Percentiles rank a stretch among this genome's conserved stretches.
Evolutionary conservation across 345 rosid genomes (phyloP).

Genomic region (Pugionium cornutum): DNA sequence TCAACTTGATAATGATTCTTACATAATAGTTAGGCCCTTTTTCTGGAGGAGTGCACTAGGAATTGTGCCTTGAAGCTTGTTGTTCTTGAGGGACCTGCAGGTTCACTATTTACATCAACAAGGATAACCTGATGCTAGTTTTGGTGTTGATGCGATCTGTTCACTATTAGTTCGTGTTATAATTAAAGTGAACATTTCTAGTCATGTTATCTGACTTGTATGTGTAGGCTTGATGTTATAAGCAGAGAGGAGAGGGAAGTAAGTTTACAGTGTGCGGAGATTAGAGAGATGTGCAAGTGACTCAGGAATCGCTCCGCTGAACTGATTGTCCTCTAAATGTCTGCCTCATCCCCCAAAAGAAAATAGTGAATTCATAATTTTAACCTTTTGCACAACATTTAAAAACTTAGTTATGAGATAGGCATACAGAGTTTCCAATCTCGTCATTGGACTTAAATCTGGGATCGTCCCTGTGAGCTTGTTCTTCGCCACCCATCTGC

Average conservation of each 20-base stretch:
- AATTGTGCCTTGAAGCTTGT: conserved; percentile 59
- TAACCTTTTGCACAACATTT: conserved; percentile 16
- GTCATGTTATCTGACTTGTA: conserved; percentile 20
- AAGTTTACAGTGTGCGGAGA: conserved; percentile 62
- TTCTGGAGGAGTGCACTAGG: conserved; percentile 48
- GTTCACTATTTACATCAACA: conserved; percentile 20
- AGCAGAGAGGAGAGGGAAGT: conserved; percentile 5
- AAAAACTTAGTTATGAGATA: conserved; percentile 21
- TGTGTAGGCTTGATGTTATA: neutral
- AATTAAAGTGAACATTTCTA: conserved; percentile 1
- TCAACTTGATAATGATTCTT: conserved; percentile 35
- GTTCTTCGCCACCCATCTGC: conserved; percentile 78
- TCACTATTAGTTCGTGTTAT: conserved; percentile 11
- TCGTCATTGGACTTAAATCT: conserved; percentile 49
- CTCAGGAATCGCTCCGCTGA: conserved; percentile 65
- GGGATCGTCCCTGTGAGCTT: conserved; percentile 70
- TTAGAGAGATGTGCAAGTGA: conserved; percentile 54
- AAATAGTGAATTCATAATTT: conserved; percentile 6
- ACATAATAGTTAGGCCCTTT: conserved; percentile 56
- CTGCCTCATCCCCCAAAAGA: conserved; percentile 41
- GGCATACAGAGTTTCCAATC: conserved; percentile 66
- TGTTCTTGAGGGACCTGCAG: conserved; percentile 69
- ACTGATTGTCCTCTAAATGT: conserved; percentile 74
- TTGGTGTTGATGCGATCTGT: conserved; percentile 20
- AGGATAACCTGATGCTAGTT: conserved; percentile 23